Conservation (phyloP, 352 stramenopile genomes). For the Pythium brassicae region DNA sequence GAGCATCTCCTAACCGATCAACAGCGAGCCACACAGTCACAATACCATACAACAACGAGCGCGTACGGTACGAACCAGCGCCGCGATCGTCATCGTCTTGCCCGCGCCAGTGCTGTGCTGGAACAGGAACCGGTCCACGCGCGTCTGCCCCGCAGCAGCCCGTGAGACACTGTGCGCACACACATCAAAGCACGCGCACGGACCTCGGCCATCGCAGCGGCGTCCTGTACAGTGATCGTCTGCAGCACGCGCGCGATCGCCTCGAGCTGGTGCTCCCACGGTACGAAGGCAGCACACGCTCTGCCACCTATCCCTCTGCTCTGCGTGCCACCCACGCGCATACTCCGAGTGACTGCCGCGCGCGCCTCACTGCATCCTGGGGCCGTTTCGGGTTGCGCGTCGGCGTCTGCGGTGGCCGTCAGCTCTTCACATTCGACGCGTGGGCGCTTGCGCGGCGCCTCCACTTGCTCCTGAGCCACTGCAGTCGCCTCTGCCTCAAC, state of each 20-base stretch:
- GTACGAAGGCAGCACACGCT: constrained; percentile 28
- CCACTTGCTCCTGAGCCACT: neutral
- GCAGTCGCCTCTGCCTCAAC: constrained; percentile 5
- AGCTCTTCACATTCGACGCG: constrained; percentile 6
- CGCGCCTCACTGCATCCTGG: constrained; percentile 5
- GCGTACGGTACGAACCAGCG: constrained; percentile 35
- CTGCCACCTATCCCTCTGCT: constrained; percentile 6
- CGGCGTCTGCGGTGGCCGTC: neutral
- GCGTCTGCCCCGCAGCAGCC: neutral
- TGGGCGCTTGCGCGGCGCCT: constrained; percentile 20
- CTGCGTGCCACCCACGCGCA: constrained; percentile 40
- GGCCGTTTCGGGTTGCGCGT: neutral
- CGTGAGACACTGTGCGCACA: neutral
- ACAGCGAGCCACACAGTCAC: neutral
- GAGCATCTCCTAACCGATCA: no score
- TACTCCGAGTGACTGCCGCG: constrained; percentile 39
- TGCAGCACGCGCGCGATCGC: constrained; percentile 51
- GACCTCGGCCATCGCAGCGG: constrained; percentile 11
- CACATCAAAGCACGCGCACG: neutral
- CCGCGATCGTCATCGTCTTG: constrained; percentile 78
- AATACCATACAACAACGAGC: no score
- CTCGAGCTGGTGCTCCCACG: constrained; percentile 61
- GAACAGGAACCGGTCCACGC: constrained; percentile 46
- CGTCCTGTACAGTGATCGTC: constrained; percentile 26
- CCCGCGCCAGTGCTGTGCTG: constrained; percentile 82